Base-by-base conservation (phyloP, 352 stramenopile species). In the Thraustochytrium striatum region DNA sequence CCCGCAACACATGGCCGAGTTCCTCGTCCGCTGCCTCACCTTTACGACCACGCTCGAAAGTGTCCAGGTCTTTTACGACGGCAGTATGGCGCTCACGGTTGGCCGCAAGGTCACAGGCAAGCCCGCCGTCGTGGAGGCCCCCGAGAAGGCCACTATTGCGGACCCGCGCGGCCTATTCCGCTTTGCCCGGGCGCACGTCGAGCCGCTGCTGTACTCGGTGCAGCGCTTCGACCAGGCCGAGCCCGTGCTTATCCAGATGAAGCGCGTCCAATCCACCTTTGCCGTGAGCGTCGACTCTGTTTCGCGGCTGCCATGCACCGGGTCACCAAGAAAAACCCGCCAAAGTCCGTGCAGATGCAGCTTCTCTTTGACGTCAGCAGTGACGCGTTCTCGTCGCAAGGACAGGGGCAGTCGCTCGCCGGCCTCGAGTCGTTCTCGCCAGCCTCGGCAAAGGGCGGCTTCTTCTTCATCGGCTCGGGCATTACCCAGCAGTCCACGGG, bases 271-370 rank as follows among this genome's bases (percentile, higher is more conserved):
- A 3, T 75, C 65, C 7, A 25, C 11, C 5, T 75, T 75, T 61
- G 43, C 65, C 0, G 65, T 75, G 41, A 30, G 39, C n/a, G 65
- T 75, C 7, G 65, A 75, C 2, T 30, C 5, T 28, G 16, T 16
- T 75, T 75, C 32, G 19, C 32, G n/a, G 65, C 65, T 11, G 59
- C 85, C 33, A 90, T 90, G 86, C 79, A 87, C 58, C 83, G 87
- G 50, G 87, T 90, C 3, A 90, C 85, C 3, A 90, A 90, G 72
- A 90, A 90, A 65, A 87, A 88, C 32, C 86, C 86, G 13, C 87
- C 87, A 9, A 81, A 75, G 21, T 82, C 86, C 61, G 73, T 90
- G 0, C 82, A 72, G 9, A 73, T 90, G 3, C 83, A 89, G 80
- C 82, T 89, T 19, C 87, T 89, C 68, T 81, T 90, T 19, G 84